Evolutionary conservation across 768 basidiomycete species (phyloP), one percentile per base, ranked within the genome.

Genomic region (Tulasnella sp.): DNA sequence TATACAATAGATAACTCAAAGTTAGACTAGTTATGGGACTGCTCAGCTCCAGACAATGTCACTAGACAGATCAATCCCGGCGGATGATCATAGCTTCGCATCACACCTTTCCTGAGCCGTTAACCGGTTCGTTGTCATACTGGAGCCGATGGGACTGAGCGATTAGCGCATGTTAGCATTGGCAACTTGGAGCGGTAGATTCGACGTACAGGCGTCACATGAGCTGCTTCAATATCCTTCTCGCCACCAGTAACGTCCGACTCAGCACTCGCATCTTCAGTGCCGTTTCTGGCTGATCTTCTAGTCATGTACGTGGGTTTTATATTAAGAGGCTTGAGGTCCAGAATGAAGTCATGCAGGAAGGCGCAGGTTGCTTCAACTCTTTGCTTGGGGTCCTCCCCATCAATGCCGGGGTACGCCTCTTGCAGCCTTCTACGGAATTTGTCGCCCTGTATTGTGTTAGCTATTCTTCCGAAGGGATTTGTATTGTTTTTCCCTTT

Each of bases 271-370:
- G 4, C 46, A 16, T 46, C 18, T 16, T 46, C 46, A 46, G 16
- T 46, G 18, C 1, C 18, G 18, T 46, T 37, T 37, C 37, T 20
- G 46, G 46, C n/a, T n/a, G 2, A 4, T 54, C n/a, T 54, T 22
- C 24, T 54, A 24, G 54, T 22, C 22, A 54, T n/a, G n/a, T 54
- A 24, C 22, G 54, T 54, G 4, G 64, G 64, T 6, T 14, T 69
- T 37, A 28, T 16, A 31, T 50, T 48, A 7, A 46, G 46, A 9
- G 77, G 77, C 24, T 54, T 60, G 40, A 78, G 60, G 34, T 78
- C 58, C 11, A 78, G 37, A 7, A 78, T 24, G 42, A 69, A 78
- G n/a, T 78, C 77, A 40, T 78, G 77, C 34, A 78, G 34, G 64
- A 78, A 78, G 9, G 18, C 44, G 41, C 31, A 40, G 9, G 77